A percentile compares a stretch with the other conserved stretches of the same genome.
Conservation (phyloP, 805 yeast species). For the Starmerella floricola region DNA sequence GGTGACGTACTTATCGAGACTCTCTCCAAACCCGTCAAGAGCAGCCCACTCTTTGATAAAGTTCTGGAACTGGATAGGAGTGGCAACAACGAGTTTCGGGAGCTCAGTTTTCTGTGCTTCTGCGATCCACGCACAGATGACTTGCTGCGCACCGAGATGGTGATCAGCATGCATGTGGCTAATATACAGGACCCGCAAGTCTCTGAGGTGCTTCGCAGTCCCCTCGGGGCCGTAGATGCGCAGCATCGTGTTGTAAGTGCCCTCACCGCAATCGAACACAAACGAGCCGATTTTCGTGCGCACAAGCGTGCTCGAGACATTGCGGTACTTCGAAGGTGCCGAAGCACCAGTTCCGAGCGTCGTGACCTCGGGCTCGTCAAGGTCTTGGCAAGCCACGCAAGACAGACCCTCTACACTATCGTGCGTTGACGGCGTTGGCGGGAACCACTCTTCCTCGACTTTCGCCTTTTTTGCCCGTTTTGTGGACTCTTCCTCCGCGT, state of each 20-base stretch:
- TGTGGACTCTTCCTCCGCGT: background rate
- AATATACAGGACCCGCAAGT: slow-evolving; percentile 53
- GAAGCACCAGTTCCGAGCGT: slow-evolving; percentile 93
- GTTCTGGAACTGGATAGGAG: slow-evolving; percentile 61
- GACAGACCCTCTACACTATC: background rate
- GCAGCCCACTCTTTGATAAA: slow-evolving; percentile 59
- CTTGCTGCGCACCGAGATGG: slow-evolving; percentile 68
- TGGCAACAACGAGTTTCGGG: slow-evolving; percentile 41
- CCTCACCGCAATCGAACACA: slow-evolving; percentile 91
- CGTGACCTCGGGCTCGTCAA: slow-evolving; percentile 38
- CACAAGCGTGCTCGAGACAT: slow-evolving; percentile 69
- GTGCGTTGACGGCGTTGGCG: background rate
- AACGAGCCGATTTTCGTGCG: slow-evolving; percentile 51
- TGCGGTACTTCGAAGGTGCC: slow-evolving; percentile 69
- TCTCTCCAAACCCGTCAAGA: slow-evolving; percentile 19
- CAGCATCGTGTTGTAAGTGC: slow-evolving; percentile 59
- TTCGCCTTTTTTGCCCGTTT: background rate
- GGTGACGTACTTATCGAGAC: slow-evolving; percentile 32
- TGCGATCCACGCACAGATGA: slow-evolving; percentile 52
- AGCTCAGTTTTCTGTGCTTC: background rate
- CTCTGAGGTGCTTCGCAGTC: slow-evolving; percentile 38
- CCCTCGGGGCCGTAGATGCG: slow-evolving; percentile 47
- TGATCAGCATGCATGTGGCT: slow-evolving; percentile 97
- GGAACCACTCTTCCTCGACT: background rate
- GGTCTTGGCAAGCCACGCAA: background rate